phyloP scores from a whole-genome alignment of 2,329 filamentous ascomycete genomes.

The Apiospora saccharicola region DNA sequence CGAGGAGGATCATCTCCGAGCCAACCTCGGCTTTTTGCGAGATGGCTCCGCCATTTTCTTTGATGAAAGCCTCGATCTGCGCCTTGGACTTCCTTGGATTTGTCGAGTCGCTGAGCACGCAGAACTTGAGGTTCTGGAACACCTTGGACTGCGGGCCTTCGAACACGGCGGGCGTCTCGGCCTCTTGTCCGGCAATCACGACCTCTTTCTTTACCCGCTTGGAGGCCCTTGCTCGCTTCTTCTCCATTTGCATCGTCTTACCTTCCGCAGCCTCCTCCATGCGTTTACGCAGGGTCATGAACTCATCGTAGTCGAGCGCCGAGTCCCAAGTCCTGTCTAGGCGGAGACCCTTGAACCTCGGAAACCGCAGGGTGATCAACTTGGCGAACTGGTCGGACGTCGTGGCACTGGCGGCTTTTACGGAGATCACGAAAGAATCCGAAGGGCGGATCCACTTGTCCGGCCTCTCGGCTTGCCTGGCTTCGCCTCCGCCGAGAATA shows the following conservation, averaged over 20 bases:
- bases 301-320: constrained; percentile 80
- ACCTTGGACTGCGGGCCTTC: constrained; percentile 66
- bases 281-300: constrained; percentile 72
- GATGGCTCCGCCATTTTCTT: constrained; percentile 81
- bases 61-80: constrained; percentile 82
- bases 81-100: constrained; percentile 79
- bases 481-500: constrained; percentile 79
- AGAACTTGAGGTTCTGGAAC: constrained; percentile 82
- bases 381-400: constrained; percentile 80
- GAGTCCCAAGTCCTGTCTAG: constrained; percentile 86
- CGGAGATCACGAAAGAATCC: constrained; percentile 85
- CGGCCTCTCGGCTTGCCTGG: constrained; percentile 75
- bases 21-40: constrained; percentile 74
- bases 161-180: constrained; percentile 51
- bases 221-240: constrained; percentile 61
- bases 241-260: constrained; percentile 80
- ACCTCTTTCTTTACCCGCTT: constrained; percentile 75
- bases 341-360: constrained; percentile 82
- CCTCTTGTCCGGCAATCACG: constrained; percentile 74
- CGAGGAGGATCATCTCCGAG: constrained; percentile 73
- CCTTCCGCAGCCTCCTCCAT: constrained; percentile 76
- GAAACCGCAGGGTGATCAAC: constrained; percentile 84
- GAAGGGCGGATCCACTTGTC: constrained; percentile 93
- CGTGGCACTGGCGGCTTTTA: constrained; percentile 84
- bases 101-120: constrained; percentile 79